These are phyloP conservation scores for Cynara cardunculus DNA, from an alignment of 129 eudicot genomes.

Conservation along the genomic window DNA sequence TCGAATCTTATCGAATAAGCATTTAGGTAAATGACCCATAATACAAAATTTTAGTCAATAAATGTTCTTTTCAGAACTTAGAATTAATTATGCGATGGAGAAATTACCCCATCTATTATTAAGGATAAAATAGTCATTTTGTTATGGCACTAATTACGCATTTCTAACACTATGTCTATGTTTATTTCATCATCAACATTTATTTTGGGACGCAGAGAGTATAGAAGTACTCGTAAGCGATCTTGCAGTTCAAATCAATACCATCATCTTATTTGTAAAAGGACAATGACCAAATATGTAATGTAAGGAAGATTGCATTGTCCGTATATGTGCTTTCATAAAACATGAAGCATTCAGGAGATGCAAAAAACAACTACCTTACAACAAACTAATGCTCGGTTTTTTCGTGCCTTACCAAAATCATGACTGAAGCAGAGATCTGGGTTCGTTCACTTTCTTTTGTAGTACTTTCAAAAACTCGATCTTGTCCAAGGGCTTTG, in stretches of 20 bases:
- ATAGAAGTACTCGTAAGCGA: not conserved
- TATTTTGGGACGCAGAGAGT: not conserved
- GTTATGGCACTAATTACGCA: not conserved
- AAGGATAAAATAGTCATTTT: not conserved
- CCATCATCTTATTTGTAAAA: not conserved
- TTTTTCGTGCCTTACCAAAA: not conserved
- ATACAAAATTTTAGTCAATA: no score
- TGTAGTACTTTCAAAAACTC: conserved; percentile 63
- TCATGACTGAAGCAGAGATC: conserved; percentile 39
- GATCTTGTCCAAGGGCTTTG: conserved; percentile 54
- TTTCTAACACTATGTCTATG: no score
- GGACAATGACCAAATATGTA: not conserved
- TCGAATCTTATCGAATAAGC: no score
- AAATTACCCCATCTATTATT: not conserved
- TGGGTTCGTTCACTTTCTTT: conserved; percentile 53
- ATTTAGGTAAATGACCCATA: no score
- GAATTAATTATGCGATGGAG: not conserved
- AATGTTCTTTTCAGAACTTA: no score
- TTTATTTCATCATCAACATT: not conserved
- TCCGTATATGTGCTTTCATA: not conserved
- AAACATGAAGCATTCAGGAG: not conserved
- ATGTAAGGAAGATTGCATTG: not conserved
- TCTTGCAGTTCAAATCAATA: not conserved
- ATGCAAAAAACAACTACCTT: not conserved
- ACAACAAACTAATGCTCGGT: not conserved